Percentiles rank a stretch among this genome's conserved stretches.
Evolutionary conservation across 768 basidiomycete genomes (phyloP).

Genomic region (Roridomyces roridus): DNA sequence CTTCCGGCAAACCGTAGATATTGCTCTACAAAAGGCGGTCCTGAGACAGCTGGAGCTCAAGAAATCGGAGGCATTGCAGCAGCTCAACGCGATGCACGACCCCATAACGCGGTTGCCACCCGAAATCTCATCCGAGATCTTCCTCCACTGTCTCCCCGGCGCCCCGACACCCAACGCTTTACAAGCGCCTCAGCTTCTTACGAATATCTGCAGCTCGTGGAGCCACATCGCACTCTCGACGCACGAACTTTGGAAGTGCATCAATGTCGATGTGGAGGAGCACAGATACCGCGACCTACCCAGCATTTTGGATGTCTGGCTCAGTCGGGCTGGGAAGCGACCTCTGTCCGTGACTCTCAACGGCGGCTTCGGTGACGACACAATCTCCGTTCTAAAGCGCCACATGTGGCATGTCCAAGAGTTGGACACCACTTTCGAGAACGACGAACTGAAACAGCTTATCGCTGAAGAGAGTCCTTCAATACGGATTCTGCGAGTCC

Average conservation of each 20-base stretch:
- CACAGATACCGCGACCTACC: no score
- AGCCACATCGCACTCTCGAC: neutral
- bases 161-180: neutral
- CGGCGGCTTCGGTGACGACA: no score
- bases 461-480: no score
- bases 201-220: neutral
- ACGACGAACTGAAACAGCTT: no score
- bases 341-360: no score
- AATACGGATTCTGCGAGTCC: no score
- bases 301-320: no score
- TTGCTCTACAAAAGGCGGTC: neutral
- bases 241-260: neutral
- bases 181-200: neutral
- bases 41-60: neutral
- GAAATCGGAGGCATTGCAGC: neutral
- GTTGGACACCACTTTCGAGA: no score
- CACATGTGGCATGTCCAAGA: no score
- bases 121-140: conserved; percentile 2
- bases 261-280: neutral
- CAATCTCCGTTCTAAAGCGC: no score
- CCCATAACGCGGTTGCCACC: neutral
- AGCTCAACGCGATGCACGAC: neutral
- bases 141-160: neutral
- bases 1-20: no score
- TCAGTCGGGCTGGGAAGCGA: no score